Base-by-base conservation (phyloP, 306 rosid species). In the Alnus rubra region DNA sequence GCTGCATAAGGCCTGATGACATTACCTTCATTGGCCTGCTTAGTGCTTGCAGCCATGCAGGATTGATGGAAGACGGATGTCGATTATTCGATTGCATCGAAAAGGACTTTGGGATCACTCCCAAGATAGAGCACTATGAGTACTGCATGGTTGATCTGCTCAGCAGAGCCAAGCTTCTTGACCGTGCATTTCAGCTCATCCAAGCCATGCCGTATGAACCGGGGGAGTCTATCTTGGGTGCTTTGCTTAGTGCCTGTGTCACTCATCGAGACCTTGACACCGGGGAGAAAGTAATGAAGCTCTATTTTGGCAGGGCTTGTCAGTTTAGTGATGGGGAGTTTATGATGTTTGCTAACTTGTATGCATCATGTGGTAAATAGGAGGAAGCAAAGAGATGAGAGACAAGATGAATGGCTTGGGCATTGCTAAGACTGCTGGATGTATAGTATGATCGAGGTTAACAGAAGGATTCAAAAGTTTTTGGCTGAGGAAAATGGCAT, bases 231-330 rank as follows among this genome's bases (percentile, higher is more conserved):
- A 39, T 76, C 50, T 64, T 83, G 68, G 87, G 83, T 35, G 78
- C 84, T 37, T 50, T 83, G 81, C 87, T 83, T 7, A 71, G 84
- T 18, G 83, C 84, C 33, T 79, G 84, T 62, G 87, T 79, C 33
- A 76, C 48, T 39, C 78, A 79, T 55, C 60, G 52, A 69, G 87
- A 83, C 75, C 71, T 62, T 28, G 71, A 75, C 18, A 76, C 18
- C 10, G 87, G 81, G 30, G 84, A 83, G 78, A 76, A 79, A 71
- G 78, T 74, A 49, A 54, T 79, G 58, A 76, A 76, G 50, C 74
- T 71, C 1, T 39, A 79, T 8, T 52, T 4, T n/a, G 31, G 12
- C n/a, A 50, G 70, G 81, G 77, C 23, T 65, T 16, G 69, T 52
- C 37, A 33, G 31, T 55, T 76, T 49, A 63, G 81, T 48, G 81